These are phyloP conservation scores for Metarhizium guizhouense DNA, from an alignment of 2,329 filamentous ascomycete species.

Conservation along the genomic window DNA sequence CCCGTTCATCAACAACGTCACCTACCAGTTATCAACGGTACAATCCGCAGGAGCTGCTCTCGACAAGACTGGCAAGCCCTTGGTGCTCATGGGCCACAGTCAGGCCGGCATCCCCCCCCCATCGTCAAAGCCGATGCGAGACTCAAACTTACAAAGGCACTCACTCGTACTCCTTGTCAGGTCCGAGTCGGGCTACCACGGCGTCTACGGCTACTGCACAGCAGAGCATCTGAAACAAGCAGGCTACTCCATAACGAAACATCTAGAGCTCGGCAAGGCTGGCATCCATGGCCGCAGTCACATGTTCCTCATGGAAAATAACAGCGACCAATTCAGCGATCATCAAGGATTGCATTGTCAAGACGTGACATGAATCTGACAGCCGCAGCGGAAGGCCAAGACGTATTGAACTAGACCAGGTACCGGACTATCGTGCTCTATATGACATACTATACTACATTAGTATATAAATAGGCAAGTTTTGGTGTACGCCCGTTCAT, in stretches of 20 bases:
- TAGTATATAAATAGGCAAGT: no score
- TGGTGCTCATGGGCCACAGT: conserved; percentile 34
- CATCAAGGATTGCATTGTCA: conserved; percentile 15
- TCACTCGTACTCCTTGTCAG: conserved; percentile 22
- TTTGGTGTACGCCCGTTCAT: no score
- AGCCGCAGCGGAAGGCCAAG: no score
- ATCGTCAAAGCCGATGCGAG: conserved; percentile 32
- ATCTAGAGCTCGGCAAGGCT: conserved; percentile 26
- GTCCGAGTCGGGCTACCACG: conserved; percentile 33
- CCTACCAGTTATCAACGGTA: conserved; percentile 25
- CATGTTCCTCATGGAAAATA: conserved; percentile 40
- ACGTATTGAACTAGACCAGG: no score
- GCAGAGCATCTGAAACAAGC: conserved; percentile 33
- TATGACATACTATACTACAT: no score
- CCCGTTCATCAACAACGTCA: conserved; percentile 23
- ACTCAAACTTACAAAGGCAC: conserved; percentile 28
- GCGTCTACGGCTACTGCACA: conserved; percentile 35
- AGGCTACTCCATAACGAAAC: conserved; percentile 23
- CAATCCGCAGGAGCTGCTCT: conserved; percentile 31
- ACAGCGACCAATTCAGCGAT: conserved; percentile 29
- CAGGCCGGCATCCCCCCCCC: conserved; percentile 33
- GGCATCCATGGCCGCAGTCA: conserved; percentile 37
- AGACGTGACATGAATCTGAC: no score
- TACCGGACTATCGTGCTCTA: no score
- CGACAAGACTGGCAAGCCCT: conserved; percentile 31